Conservation (phyloP, 2,329 filamentous ascomycete species). For the Hypomyces rosellus region DNA sequence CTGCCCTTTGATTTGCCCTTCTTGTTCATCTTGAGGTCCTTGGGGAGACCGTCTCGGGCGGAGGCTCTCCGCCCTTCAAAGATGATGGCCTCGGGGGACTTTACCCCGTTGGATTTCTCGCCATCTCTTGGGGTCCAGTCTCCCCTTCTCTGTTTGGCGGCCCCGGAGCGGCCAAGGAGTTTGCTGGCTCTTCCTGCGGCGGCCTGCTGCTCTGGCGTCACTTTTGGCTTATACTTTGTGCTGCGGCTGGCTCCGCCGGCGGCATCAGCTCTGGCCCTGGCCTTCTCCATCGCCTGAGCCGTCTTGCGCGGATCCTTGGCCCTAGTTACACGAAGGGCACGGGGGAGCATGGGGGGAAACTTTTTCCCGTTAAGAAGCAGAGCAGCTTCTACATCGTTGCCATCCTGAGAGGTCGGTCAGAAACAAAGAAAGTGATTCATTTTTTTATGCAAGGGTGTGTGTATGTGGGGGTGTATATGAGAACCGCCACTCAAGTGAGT, state of each 20-base stretch:
- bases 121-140: conserved; percentile 15
- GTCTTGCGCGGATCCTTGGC: conserved; percentile 69
- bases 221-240: conserved; percentile 61
- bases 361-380: conserved; percentile 84
- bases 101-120: conserved; percentile 28
- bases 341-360: conserved; percentile 89
- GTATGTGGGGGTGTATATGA: neutral
- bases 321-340: conserved; percentile 76
- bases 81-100: conserved; percentile 64
- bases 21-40: conserved; percentile 53
- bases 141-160: conserved; percentile 37
- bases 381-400: conserved; percentile 84
- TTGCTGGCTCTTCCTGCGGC: conserved; percentile 67
- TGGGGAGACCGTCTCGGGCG: conserved; percentile 57
- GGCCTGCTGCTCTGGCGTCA: conserved; percentile 63
- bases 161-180: conserved; percentile 65
- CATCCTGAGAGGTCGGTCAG: conserved; percentile 46
- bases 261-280: conserved; percentile 26
- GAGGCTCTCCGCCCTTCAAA: conserved; percentile 76
- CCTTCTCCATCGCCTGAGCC: conserved; percentile 36
- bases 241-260: conserved; percentile 33
- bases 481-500: neutral
- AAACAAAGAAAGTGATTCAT: too few species aligned
- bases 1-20: conserved; percentile 42
- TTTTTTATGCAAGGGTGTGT: neutral